Evolutionary conservation across 192 early-diverging fungal genomes (phyloP), one percentile per base, ranked within the genome.

Genomic region (Lobosporangium transversale): DNA sequence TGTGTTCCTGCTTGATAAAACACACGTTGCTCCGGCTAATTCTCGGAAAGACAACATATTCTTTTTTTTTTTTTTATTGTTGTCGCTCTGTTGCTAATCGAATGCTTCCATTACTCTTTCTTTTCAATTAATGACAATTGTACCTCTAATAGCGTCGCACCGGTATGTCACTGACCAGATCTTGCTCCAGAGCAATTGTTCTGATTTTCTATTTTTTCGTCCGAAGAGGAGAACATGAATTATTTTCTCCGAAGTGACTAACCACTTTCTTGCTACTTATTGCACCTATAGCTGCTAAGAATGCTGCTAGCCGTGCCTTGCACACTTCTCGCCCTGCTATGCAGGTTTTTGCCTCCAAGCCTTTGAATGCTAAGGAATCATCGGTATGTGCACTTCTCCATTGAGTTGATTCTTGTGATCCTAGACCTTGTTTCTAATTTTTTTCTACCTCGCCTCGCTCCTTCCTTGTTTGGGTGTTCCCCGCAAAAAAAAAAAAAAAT

Each of bases 361-460:
- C 94, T 36, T 87, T 95, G 58, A 87, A 88, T 53, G 92, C 91
- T 18, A 88, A 86, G 61, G 84, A 89, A 69, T 84, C 92, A 47
- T 84, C 87, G 44, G 90, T 89, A 84, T 43, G 62, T 49, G 27
- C 11, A 32, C 55, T 42, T 24, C 23, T 24, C 6, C 11, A n/a
- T 21, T 17, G 29, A 20, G 4, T 26, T 67, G 33, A 33, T 8
- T 11, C 51, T 18, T 33, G 30, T 20, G 29, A 35, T 51, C 45
- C 48, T 42, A 42, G 42, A 33, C 36, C 17, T 35, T 30, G 37
- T 10, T 14, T 40, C 37, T 40, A 7, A 10, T 40, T n/a, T 48
- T 32, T 42, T 52, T 21, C 31, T 12, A 27, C n/a, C 49, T 49
- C 63, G 66, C 33, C 52, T 48, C 20, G 21, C 21, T 53, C 68